These are phyloP conservation scores for Hypoxylon lenormandii DNA, from an alignment of 495 filamentous ascomycete species.

Conservation along the genomic window DNA sequence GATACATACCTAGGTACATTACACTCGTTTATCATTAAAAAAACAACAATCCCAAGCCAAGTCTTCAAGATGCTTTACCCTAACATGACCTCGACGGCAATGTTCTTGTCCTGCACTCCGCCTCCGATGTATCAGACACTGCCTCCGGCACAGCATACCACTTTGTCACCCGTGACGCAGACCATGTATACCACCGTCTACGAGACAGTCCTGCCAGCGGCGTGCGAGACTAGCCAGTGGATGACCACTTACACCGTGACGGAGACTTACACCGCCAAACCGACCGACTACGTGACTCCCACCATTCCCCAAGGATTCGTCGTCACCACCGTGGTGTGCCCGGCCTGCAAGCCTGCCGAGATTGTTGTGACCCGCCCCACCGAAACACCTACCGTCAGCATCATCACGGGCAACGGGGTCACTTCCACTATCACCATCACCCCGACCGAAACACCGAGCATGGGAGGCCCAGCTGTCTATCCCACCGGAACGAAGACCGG, in stretches of 20 bases:
- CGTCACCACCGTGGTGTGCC: constrained; percentile 54
- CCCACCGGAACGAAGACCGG: constrained; percentile 7
- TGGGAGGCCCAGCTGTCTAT: constrained; percentile 7
- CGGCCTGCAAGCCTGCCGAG: constrained; percentile 45
- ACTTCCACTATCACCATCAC: constrained; percentile 50
- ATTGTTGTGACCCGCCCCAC: constrained; percentile 54
- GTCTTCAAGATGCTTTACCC: constrained; percentile 42
- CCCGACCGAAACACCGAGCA: constrained; percentile 1
- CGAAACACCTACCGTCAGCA: constrained; percentile 35
- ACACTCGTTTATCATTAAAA: constrained; percentile 14
- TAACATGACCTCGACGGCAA: constrained; percentile 38
- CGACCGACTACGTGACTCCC: constrained; percentile 40
- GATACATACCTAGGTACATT: constrained; percentile 4
- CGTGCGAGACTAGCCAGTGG: constrained; percentile 57
- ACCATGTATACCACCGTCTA: constrained; percentile 58
- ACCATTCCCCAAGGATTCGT: constrained; percentile 56
- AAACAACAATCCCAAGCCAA: constrained; percentile 7
- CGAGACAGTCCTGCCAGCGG: constrained; percentile 54
- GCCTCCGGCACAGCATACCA: constrained; percentile 15
- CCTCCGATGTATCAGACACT: constrained; percentile 27
- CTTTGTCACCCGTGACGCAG: constrained; percentile 37
- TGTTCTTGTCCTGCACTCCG: constrained; percentile 34
- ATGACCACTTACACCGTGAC: constrained; percentile 62
- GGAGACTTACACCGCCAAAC: constrained; percentile 54
- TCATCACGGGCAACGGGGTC: constrained; percentile 53